phyloP scores from a whole-genome alignment of 2,329 filamentous ascomycete species.

The Neocucurbitaria cava region DNA sequence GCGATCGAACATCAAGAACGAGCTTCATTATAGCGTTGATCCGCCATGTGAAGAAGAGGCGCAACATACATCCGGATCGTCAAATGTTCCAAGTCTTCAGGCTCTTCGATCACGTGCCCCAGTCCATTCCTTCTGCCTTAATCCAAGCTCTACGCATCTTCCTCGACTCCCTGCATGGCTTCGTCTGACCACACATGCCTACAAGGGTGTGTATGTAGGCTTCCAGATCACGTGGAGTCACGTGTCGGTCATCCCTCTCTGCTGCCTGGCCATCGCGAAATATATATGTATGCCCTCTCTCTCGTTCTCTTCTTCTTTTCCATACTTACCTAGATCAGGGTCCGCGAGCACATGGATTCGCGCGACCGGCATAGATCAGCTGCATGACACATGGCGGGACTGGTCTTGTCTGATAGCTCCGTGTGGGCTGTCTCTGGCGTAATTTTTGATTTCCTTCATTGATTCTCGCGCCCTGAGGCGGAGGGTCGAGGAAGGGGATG shows the following conservation, averaged over 20 bases:
- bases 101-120: neutral
- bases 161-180: no score
- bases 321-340: constrained; percentile 14
- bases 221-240: neutral
- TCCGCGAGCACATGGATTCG: constrained; percentile 14
- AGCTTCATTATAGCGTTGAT: no score
- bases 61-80: neutral
- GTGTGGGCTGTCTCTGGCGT: constrained; percentile 10
- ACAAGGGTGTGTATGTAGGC: no score
- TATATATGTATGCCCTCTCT: neutral
- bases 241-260: constrained; percentile 1
- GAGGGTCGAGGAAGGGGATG: constrained; percentile 4
- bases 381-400: constrained; percentile 12
- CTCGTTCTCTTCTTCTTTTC: neutral
- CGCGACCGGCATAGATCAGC: constrained; percentile 9
- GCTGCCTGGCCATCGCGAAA: neutral
- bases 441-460: constrained; percentile 19
- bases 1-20: no score
- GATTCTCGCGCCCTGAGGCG: neutral
- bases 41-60: no score
- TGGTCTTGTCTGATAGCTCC: constrained; percentile 12
- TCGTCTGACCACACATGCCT: no score
- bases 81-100: neutral
- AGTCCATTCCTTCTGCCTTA: neutral
- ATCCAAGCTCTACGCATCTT: neutral